Conservation (phyloP, 2,329 filamentous ascomycete genomes). For the Gaeumannomyces sp. region DNA sequence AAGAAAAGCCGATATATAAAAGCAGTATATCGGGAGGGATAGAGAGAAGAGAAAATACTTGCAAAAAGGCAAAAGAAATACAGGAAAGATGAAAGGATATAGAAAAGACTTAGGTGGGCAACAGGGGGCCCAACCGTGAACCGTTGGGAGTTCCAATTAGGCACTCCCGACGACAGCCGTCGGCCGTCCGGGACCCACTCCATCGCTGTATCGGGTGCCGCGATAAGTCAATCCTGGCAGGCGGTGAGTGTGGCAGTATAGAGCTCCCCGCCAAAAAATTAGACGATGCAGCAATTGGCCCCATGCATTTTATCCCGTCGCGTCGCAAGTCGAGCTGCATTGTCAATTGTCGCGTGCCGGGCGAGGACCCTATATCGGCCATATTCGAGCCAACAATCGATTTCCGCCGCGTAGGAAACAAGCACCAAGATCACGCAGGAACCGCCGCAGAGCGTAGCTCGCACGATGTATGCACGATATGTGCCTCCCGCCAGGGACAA, state of each 20-base stretch:
- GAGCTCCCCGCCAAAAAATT: not conserved
- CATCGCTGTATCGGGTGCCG: not conserved
- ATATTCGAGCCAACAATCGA: too few relatives aligned
- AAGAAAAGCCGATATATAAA: too few relatives aligned
- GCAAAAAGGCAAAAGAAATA: too few relatives aligned
- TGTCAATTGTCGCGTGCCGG: not conserved
- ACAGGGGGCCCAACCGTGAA: too few relatives aligned
- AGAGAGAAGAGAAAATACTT: too few relatives aligned
- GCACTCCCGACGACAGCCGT: not conserved
- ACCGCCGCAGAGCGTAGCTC: not conserved
- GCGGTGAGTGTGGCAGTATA: not conserved
- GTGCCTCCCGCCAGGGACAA: constrained; percentile 27
- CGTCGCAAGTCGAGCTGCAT: not conserved
- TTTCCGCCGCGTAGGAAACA: not conserved
- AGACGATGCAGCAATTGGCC: not conserved
- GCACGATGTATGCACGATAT: constrained; percentile 29
- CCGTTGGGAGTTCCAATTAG: too few relatives aligned
- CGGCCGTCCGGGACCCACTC: not conserved
- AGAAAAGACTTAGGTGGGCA: too few relatives aligned
- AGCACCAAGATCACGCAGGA: not conserved
- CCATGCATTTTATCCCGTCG: not conserved
- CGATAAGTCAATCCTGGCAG: not conserved
- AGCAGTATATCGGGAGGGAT: too few relatives aligned
- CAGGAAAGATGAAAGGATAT: too few relatives aligned
- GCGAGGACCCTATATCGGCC: not conserved